These are phyloP conservation scores for Alternaria brassicicola DNA, from an alignment of 2,329 filamentous ascomycete genomes.

Conservation along the genomic window DNA sequence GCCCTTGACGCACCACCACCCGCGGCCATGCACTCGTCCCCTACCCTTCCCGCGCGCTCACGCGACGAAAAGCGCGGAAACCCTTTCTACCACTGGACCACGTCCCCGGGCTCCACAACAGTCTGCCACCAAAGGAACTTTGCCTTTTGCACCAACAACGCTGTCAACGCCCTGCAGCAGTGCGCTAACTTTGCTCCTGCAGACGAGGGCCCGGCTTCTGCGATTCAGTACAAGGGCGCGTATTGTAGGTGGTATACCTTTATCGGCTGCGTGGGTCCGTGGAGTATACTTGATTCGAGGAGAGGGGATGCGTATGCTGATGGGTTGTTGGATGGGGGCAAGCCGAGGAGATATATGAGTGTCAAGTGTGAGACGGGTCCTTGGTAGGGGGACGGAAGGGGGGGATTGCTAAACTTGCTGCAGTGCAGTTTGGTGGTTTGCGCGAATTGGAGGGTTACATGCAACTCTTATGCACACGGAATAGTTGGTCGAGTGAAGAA, in stretches of 20 bases:
- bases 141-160: conserved; percentile 1
- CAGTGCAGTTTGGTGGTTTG: no score
- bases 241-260: conserved; percentile 6
- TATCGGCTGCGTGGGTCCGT: not conserved
- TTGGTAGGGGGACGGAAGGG: no score
- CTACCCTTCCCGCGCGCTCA: no score
- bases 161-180: not conserved
- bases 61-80: not conserved
- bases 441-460: no score
- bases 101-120: not conserved
- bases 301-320: not conserved
- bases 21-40: no score
- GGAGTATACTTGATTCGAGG: not conserved
- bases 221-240: not conserved
- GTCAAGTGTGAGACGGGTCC: not conserved
- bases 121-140: not conserved
- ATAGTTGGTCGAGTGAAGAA: no score
- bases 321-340: not conserved
- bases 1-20: not conserved
- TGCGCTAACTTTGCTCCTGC: conserved; percentile 3
- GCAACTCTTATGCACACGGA: no score
- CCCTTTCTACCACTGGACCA: not conserved
- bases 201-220: not conserved
- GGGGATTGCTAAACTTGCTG: no score
- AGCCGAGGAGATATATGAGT: not conserved